Evolutionary conservation across 1,284 basidiomycete genomes (phyloP).

Genomic region (Pulchroboletus neoregius): DNA sequence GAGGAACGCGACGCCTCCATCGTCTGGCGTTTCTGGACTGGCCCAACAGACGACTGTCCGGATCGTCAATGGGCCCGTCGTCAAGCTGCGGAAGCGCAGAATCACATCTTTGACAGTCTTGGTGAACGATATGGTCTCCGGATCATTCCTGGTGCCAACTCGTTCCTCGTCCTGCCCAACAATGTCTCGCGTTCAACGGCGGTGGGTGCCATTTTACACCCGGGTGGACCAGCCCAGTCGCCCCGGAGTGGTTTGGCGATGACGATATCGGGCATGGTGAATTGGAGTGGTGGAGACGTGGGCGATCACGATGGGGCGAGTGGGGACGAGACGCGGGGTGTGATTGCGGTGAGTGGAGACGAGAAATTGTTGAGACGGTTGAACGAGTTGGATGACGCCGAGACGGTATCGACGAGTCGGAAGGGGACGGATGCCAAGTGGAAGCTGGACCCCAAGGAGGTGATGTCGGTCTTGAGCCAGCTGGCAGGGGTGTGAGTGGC

Average conservation of each 20-base stretch:
- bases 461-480: slow-evolving; percentile 35
- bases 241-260: slow-evolving; percentile 33
- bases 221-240: slow-evolving; percentile 58
- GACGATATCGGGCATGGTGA: slow-evolving; percentile 1
- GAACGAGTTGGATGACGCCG: slow-evolving; percentile 67
- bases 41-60: slow-evolving; percentile 39
- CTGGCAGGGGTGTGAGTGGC: slow-evolving; percentile 7
- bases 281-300: not conserved
- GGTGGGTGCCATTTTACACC: slow-evolving; percentile 69
- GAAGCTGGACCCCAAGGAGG: slow-evolving; percentile 51
- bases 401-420: slow-evolving; percentile 65
- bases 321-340: slow-evolving; percentile 51
- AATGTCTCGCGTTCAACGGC: slow-evolving; percentile 80
- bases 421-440: slow-evolving; percentile 75
- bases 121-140: slow-evolving; percentile 78
- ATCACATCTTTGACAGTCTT: slow-evolving; percentile 83
- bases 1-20: slow-evolving; percentile 83
- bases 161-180: slow-evolving; percentile 81
- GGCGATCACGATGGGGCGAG: slow-evolving; percentile 2
- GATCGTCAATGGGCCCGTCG: slow-evolving; percentile 77
- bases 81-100: slow-evolving; percentile 87
- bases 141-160: slow-evolving; percentile 73
- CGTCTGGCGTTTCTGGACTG: slow-evolving; percentile 81
- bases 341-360: slow-evolving; percentile 67
- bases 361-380: slow-evolving; percentile 70